Percentiles rank a stretch among this genome's conserved stretches.
Conservation (phyloP, 106 monocot species). For the Hemerocallis citrina region DNA sequence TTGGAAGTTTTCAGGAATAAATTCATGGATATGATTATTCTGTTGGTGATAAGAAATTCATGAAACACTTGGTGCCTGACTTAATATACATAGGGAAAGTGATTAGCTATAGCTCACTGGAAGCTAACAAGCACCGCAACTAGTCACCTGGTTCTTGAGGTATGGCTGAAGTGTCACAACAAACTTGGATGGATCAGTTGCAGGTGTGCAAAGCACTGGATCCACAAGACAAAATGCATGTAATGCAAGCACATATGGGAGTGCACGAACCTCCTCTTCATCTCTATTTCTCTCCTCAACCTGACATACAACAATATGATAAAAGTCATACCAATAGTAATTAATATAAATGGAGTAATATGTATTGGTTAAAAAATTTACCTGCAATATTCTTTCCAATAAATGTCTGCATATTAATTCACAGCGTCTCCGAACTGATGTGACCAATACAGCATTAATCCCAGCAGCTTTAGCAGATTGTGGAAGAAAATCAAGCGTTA, state of each 20-base stretch:
- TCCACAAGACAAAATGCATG: constrained; percentile 99
- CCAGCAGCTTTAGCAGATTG: constrained; percentile 87
- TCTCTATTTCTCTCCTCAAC: constrained; percentile 64
- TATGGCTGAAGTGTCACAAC: constrained; percentile 95
- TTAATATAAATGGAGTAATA: not conserved
- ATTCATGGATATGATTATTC: not conserved
- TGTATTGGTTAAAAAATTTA: constrained; percentile 11
- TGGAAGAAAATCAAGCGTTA: constrained; percentile 92
- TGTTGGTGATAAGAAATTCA: not conserved
- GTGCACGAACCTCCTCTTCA: constrained; percentile 71
- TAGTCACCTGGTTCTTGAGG: constrained; percentile 82
- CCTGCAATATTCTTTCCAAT: constrained; percentile 95
- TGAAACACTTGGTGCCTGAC: not conserved
- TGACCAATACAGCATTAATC: constrained; percentile 45
- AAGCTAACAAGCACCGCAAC: not conserved
- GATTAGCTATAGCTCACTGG: not conserved
- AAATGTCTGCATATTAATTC: constrained; percentile 88
- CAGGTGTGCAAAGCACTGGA: constrained; percentile 80
- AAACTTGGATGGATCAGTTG: constrained; percentile 88
- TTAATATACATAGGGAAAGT: not conserved
- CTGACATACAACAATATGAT: constrained; percentile 26
- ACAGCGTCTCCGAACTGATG: constrained; percentile 82
- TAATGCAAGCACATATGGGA: constrained; percentile 87
- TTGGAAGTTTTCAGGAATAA: no score
- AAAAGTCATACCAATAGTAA: not conserved